Percentiles rank a stretch among this genome's conserved stretches.
phyloP scores from a whole-genome alignment of 495 filamentous ascomycete species.

The Pyrenula aspistea region DNA sequence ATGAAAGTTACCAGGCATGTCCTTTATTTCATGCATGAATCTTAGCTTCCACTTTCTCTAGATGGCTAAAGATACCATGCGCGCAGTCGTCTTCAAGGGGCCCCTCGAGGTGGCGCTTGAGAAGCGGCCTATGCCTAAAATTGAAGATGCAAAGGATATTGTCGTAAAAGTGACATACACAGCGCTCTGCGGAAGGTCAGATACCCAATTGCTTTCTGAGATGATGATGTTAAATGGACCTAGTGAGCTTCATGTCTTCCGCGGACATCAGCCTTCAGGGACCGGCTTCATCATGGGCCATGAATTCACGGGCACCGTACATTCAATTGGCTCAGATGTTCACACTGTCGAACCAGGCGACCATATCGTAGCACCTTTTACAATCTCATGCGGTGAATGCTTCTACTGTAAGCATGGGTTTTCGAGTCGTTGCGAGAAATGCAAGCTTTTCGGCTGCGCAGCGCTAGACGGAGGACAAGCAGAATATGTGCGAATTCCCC shows the following conservation, averaged over 20 bases:
- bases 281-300: slow-evolving; percentile 59
- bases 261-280: slow-evolving; percentile 59
- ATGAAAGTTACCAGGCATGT: no score
- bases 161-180: slow-evolving; percentile 79
- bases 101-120: slow-evolving; percentile 35
- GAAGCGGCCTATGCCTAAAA: slow-evolving; percentile 36
- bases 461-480: slow-evolving; percentile 79
- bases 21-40: no score
- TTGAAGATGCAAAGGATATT: slow-evolving; percentile 62
- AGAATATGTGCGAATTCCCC: slow-evolving; percentile 72
- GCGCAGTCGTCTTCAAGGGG: slow-evolving; percentile 37
- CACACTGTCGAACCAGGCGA: slow-evolving; percentile 64
- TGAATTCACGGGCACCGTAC: slow-evolving; percentile 70
- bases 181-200: slow-evolving; percentile 82
- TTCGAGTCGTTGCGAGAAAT: slow-evolving; percentile 73
- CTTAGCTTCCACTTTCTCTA: no score
- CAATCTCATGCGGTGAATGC: slow-evolving; percentile 71
- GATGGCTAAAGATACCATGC: slow-evolving; percentile 25
- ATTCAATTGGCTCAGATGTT: slow-evolving; percentile 54
- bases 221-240: not conserved
- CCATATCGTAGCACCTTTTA: slow-evolving; percentile 72
- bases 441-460: slow-evolving; percentile 60
- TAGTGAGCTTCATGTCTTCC: slow-evolving; percentile 84
- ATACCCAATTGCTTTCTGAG: no score
- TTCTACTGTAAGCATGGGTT: slow-evolving; percentile 82